Conservation (phyloP, 2,329 filamentous ascomycete genomes). For the Fusarium haematococcum region DNA sequence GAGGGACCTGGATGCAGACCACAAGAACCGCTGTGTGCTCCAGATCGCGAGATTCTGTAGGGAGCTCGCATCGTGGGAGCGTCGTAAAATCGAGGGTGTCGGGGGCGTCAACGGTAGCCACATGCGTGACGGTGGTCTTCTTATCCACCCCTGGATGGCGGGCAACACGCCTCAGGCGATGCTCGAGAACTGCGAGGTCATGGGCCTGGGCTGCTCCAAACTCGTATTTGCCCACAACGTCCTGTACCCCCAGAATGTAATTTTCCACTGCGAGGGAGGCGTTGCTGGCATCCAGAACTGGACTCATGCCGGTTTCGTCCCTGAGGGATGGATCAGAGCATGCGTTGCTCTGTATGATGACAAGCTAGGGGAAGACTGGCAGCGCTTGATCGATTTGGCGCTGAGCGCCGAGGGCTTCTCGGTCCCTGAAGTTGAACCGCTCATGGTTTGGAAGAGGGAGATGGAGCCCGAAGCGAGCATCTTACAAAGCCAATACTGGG, state of each 20-base stretch:
- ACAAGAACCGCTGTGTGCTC: not conserved
- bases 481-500: not conserved
- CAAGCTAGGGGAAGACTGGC: not conserved
- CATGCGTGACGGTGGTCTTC: not conserved
- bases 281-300: not conserved
- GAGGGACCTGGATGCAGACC: not conserved
- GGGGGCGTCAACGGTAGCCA: not conserved
- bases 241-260: not conserved
- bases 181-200: not conserved
- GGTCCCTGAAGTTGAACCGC: not conserved
- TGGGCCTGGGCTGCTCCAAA: not conserved
- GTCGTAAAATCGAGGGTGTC: not conserved
- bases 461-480: not conserved
- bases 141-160: not conserved
- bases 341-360: not conserved
- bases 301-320: not conserved
- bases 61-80: not conserved
- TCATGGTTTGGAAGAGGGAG: not conserved
- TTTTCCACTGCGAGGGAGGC: not conserved
- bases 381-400: not conserved
- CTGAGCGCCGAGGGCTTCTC: not conserved
- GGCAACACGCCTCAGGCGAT: not conserved
- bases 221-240: not conserved
- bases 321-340: not conserved
- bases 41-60: not conserved